Base-by-base conservation (phyloP, 1,284 basidiomycete species). In the Cryptococcus sp. region DNA sequence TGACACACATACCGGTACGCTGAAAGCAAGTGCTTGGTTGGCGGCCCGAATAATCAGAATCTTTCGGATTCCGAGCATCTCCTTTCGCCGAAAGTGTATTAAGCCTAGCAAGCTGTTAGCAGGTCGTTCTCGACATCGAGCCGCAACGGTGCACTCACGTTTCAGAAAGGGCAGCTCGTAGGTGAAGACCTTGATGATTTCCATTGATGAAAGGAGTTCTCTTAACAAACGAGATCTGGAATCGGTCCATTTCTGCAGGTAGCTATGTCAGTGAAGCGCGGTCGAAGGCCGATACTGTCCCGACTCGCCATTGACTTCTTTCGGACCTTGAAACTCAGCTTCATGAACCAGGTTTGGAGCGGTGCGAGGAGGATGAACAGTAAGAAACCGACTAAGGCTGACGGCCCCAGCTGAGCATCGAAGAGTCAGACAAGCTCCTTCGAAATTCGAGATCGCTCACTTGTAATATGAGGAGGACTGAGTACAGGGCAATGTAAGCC, bases 141-240 rank as follows among this genome's bases (percentile, higher is more conserved):
- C 11, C 20, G 5, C 19, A 27, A 1, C 10, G 72, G 82, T 71
- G 1, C 10, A 72, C 82, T 71, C 57, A 86, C 86, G 81, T 60
- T 84, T 81, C 46, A 88, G 70, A 72, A 87, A 88, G 0, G 86
- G 85, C 1, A 80, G 67, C 73, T 88, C 87, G 61, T 87, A 88
- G 19, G 84, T 85, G 73, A 90, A 89, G 67, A 87, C 87, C 72
- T 90, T 90, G 64, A 89, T 86, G 19, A 90, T 83, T 7, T 86
- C 82, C 85, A 89, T 88, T 0, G 83, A 85, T 41, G 84, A 83
- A 13, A 90, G 74, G 0, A 88, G 82, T 69, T 89, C 91, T 72
- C 91, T 89, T 6, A 93, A 82, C 2, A 92, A 78, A 67, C 90
- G 90, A 5, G 89, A 87, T 16, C 92, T 83, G 65, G 88, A 88